phyloP scores from a whole-genome alignment of 768 basidiomycete genomes.

The Trametes maxima region DNA sequence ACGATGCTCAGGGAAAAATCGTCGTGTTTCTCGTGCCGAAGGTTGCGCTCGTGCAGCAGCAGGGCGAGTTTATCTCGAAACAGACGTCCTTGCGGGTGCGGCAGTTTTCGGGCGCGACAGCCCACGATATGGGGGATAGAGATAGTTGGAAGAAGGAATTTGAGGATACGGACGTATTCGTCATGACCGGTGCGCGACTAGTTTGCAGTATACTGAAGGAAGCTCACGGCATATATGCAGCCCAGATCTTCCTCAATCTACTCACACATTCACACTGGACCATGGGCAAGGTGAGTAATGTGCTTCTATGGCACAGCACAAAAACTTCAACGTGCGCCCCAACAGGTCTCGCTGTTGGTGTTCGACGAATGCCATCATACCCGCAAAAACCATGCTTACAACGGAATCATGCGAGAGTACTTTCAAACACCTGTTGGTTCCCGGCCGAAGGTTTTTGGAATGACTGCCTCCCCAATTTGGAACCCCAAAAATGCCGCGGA shows the following conservation, averaged over 20 bases:
- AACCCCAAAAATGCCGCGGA: slow-evolving; percentile 67
- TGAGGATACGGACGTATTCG: slow-evolving; percentile 68
- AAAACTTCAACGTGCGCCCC: not conserved
- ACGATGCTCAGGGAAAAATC: slow-evolving; percentile 54
- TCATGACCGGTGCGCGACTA: slow-evolving; percentile 71
- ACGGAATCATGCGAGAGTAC: slow-evolving; percentile 60
- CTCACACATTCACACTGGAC: slow-evolving; percentile 82
- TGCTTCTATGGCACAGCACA: not conserved
- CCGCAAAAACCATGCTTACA: slow-evolving; percentile 58
- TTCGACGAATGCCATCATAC: slow-evolving; percentile 64
- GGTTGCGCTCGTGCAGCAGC: slow-evolving; percentile 84
- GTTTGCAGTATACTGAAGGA: not conserved
- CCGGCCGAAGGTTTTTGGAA: slow-evolving; percentile 87
- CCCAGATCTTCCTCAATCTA: slow-evolving; percentile 81
- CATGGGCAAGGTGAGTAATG: slow-evolving; percentile 53
- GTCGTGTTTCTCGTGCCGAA: slow-evolving; percentile 85
- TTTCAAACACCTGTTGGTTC: slow-evolving; percentile 43
- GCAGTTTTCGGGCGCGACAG: slow-evolving; percentile 69
- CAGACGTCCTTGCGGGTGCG: slow-evolving; percentile 68
- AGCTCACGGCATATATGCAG: slow-evolving; percentile 38
- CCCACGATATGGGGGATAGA: slow-evolving; percentile 71
- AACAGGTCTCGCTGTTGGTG: slow-evolving; percentile 56
- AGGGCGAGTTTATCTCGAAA: slow-evolving; percentile 63
- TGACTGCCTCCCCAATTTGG: slow-evolving; percentile 92
- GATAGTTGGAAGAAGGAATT: slow-evolving; percentile 67